Percentiles rank a stretch among this genome's conserved stretches.
phyloP scores from a whole-genome alignment of 805 yeast species.

The Zygoascus bituminiphila region DNA sequence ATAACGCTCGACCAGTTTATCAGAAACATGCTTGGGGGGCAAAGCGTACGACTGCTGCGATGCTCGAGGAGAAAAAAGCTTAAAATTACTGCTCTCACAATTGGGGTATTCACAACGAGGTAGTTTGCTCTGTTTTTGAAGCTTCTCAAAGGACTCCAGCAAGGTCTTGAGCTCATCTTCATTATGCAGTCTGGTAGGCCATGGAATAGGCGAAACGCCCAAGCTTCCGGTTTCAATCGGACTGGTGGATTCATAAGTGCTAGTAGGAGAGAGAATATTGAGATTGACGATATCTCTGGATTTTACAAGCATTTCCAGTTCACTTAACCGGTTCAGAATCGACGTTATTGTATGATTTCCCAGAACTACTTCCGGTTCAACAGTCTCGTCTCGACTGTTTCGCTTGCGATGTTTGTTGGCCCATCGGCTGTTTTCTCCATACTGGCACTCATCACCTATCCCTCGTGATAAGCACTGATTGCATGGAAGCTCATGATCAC shows the following conservation, averaged over 20 bases:
- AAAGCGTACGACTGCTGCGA: neutral
- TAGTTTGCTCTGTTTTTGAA: neutral
- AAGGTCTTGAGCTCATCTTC: neutral
- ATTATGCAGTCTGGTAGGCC: neutral
- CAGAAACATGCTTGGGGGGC: constrained; percentile 3
- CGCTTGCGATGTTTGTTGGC: neutral
- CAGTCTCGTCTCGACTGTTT: neutral
- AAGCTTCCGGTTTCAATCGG: neutral
- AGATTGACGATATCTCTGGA: neutral
- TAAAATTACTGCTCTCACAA: neutral
- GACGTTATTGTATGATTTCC: neutral
- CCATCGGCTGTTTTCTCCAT: constrained; percentile 4
- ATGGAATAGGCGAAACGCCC: neutral
- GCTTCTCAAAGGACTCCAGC: neutral
- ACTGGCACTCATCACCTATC: neutral
- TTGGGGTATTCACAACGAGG: constrained; percentile 4
- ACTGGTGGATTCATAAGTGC: neutral
- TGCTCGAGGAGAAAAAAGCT: neutral
- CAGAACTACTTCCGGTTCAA: neutral
- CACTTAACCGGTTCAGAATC: neutral
- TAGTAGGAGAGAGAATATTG: neutral
- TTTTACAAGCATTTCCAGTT: neutral
- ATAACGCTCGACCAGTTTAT: constrained; percentile 1
- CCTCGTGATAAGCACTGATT: constrained; percentile 1
- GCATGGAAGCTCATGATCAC: constrained; percentile 4